Evolutionary conservation across 1,139 yeast species (phyloP).

Genomic region (Pichia sp.): DNA sequence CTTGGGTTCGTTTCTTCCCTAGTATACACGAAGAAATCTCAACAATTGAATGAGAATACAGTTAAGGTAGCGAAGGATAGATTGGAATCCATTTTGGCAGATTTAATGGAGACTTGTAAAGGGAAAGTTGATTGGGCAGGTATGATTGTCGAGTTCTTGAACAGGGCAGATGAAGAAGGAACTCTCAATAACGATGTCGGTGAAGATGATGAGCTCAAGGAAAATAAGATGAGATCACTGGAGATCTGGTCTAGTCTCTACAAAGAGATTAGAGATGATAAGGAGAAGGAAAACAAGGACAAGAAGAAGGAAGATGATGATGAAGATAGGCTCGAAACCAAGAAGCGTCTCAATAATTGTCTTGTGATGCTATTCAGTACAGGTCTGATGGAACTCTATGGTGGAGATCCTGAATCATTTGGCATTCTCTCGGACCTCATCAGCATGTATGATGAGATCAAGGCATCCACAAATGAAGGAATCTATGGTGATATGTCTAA

Average conservation of each 20-base stretch:
- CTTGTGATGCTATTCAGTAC: slow-evolving; percentile 74
- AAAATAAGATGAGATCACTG: slow-evolving; percentile 5
- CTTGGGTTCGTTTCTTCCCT: too few relatives aligned
- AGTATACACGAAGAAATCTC: slow-evolving; percentile 19
- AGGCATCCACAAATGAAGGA: slow-evolving; percentile 1
- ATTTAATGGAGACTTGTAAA: slow-evolving; percentile 36
- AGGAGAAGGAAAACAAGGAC: slow-evolving; percentile 6
- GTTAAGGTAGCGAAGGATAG: slow-evolving; percentile 46
- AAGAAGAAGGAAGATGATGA: too few relatives aligned
- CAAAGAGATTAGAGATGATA: not conserved
- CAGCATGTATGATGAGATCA: slow-evolving; percentile 21
- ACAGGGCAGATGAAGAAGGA: slow-evolving; percentile 21
- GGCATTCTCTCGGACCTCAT: slow-evolving; percentile 68
- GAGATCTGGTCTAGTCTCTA: slow-evolving; percentile 5
- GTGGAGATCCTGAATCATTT: slow-evolving; percentile 73
- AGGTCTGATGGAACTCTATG: slow-evolving; percentile 69
- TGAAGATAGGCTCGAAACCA: too few relatives aligned
- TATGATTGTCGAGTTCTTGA: slow-evolving; percentile 26
- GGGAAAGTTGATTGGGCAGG: slow-evolving; percentile 50
- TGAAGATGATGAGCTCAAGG: slow-evolving; percentile 6
- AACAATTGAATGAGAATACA: slow-evolving; percentile 32
- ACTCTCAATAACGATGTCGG: not conserved
- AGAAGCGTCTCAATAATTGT: slow-evolving; percentile 17
- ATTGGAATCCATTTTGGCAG: slow-evolving; percentile 58
- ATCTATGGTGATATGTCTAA: slow-evolving; percentile 31